Conservation (phyloP, 2,329 filamentous ascomycete species). For the Claviceps pazoutovae region DNA sequence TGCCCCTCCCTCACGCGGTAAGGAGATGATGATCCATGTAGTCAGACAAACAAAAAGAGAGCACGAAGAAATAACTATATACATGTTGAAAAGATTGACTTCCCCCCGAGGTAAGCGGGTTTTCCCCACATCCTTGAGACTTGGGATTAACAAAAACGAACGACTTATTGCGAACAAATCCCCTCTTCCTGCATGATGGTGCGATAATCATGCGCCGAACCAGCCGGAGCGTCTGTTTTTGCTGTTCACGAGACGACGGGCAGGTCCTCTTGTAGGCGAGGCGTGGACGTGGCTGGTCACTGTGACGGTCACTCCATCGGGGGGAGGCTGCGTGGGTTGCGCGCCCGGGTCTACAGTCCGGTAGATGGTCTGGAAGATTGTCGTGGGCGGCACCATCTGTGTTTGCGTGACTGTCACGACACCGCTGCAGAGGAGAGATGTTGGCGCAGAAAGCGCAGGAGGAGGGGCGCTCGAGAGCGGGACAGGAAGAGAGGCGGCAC, state of each 20-base stretch:
- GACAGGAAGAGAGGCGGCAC: background rate
- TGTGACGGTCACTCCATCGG: constrained; percentile 1
- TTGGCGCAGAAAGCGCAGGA: background rate
- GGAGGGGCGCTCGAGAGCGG: constrained; percentile 3
- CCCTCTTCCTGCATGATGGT: background rate
- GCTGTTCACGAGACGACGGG: background rate
- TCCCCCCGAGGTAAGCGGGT: no score
- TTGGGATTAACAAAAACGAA: background rate
- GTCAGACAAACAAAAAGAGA: no score
- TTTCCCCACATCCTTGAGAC: no score
- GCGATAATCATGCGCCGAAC: background rate
- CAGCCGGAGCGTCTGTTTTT: background rate
- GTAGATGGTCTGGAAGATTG: constrained; percentile 23
- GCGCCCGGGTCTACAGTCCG: constrained; percentile 18
- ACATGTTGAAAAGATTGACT: no score
- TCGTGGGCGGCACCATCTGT: constrained; percentile 23
- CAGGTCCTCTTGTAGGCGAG: background rate
- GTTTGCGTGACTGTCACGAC: constrained; percentile 20
- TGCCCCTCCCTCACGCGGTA: no score
- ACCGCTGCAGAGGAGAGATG: constrained; percentile 5
- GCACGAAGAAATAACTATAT: no score
- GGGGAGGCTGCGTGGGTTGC: background rate
- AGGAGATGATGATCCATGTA: no score
- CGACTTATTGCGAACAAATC: background rate
- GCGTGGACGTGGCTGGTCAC: constrained; percentile 3